Conservation (phyloP, 495 filamentous ascomycete genomes). For the Talaromyces borbonicus region DNA sequence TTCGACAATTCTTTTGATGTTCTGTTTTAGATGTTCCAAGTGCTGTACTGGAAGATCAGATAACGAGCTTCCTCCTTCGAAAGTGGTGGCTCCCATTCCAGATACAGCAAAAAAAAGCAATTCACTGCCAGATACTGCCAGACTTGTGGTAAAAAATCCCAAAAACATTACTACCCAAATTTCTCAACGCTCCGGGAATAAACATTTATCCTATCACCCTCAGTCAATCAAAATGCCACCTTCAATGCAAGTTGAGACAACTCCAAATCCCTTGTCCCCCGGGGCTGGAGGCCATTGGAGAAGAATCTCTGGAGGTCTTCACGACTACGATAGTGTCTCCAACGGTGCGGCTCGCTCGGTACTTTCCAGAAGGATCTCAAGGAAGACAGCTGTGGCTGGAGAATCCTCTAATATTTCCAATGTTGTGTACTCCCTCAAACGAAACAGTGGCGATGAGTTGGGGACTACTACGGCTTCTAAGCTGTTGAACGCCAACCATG, state of each 20-base stretch:
- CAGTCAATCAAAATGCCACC: not conserved
- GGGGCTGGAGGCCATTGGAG: slow-evolving; percentile 3
- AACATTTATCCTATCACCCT: not conserved
- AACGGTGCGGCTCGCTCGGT: slow-evolving; percentile 11
- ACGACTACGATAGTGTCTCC: slow-evolving; percentile 19
- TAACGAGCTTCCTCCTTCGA: not conserved
- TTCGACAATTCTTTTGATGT: not conserved
- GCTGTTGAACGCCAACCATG: slow-evolving; percentile 14
- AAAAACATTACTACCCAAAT: not conserved
- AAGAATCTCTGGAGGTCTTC: slow-evolving; percentile 7
- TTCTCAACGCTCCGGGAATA: not conserved
- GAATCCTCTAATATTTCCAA: slow-evolving; percentile 17
- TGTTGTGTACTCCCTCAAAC: slow-evolving; percentile 17
- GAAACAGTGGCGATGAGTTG: slow-evolving; percentile 19
- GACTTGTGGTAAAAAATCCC: no score
- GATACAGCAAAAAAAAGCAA: not conserved
- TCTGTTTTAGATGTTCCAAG: slow-evolving; percentile 1
- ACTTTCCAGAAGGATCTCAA: slow-evolving; percentile 12
- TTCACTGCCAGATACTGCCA: not conserved
- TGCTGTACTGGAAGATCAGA: not conserved
- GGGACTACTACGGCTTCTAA: slow-evolving; percentile 9
- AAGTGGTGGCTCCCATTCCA: not conserved
- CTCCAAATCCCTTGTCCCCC: slow-evolving; percentile 2
- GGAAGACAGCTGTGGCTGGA: slow-evolving; percentile 11
- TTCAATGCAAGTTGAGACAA: not conserved